Evolutionary conservation across 345 rosid species (phyloP).

Genomic region (Salix koriyanagi): DNA sequence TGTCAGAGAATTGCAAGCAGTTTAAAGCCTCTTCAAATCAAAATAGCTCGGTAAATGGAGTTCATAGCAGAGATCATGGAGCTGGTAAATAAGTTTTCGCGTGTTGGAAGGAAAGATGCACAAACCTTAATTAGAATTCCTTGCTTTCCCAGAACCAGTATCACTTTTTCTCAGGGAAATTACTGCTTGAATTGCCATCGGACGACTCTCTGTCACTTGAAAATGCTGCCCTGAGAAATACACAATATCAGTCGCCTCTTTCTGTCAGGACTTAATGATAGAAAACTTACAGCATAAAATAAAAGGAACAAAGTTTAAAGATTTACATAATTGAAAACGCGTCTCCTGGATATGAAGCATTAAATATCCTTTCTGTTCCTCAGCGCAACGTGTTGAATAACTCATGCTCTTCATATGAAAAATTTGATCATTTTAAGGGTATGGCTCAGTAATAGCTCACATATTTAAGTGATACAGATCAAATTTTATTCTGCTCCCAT

Average conservation of each 20-base stretch:
- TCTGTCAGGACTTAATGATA: conserved; percentile 70
- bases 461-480: not conserved
- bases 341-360: not conserved
- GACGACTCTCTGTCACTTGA: conserved; percentile 46
- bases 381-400: not conserved
- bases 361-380: not conserved
- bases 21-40: not conserved
- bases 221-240: conserved; percentile 93
- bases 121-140: conserved; percentile 59
- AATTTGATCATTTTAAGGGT: not conserved
- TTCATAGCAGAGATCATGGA: not conserved
- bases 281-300: not conserved
- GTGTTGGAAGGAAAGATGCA: conserved; percentile 14
- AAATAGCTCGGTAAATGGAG: not conserved
- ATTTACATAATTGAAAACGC: not conserved
- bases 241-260: conserved; percentile 87
- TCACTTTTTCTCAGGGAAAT: conserved; percentile 28
- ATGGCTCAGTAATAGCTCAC: not conserved
- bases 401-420: not conserved
- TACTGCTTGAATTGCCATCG: conserved; percentile 45
- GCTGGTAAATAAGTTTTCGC: conserved; percentile 1
- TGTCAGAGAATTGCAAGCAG: not conserved
- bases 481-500: not conserved
- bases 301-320: not conserved
- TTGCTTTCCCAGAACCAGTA: conserved; percentile 35